Base-by-base conservation (phyloP, 2,329 filamentous ascomycete genomes). In the Colletotrichum lupini region DNA sequence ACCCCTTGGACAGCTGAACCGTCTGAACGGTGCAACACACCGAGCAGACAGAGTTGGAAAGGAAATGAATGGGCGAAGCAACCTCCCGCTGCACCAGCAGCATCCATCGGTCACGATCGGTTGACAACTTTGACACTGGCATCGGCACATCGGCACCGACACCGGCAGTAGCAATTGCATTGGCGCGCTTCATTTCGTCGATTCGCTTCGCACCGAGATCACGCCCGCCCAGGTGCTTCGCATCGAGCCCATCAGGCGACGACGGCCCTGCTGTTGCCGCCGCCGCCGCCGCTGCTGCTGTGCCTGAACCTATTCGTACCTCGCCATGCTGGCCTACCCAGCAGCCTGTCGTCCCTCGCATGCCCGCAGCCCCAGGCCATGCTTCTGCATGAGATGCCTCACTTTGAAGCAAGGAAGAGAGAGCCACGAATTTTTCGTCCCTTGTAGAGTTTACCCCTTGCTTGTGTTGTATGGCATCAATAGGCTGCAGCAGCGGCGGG, bases 141-240 rank as follows among this genome's bases (percentile, higher is more conserved):
- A 49, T 37, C 59, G 59, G 42, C 59, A 35, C 59, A 28, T 61
- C 59, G 26, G 59, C 59, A 49, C 59, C 37, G 59, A 61, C 9
- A 16, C 59, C 19, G 8, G 59, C 37, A 52, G 24, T 28, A 60
- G 32, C 32, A n/a, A 19, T 62, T 42, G 59, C 42, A 62, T 49
- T 26, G 60, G 26, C 59, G 3, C 16, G 24, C 11, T 35, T 2
- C 58, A 6, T 19, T 28, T 42, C 24, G 9, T 37, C 16, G 9
- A 16, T 42, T 32, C 24, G 1, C 12, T 46, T 49, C n/a, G 42
- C 42, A n/a, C 42, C 42, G 42, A 49, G 52, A 30, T 22, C 46
- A 52, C 46, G 60, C 22, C 42, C 26, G 42, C 24, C 30, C 14
- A 49, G 42, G 42, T 49, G 42, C 16, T n/a, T 49, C 42, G 16